phyloP scores from a whole-genome alignment of 148 eudicot species.

The Nyssa sinensis region DNA sequence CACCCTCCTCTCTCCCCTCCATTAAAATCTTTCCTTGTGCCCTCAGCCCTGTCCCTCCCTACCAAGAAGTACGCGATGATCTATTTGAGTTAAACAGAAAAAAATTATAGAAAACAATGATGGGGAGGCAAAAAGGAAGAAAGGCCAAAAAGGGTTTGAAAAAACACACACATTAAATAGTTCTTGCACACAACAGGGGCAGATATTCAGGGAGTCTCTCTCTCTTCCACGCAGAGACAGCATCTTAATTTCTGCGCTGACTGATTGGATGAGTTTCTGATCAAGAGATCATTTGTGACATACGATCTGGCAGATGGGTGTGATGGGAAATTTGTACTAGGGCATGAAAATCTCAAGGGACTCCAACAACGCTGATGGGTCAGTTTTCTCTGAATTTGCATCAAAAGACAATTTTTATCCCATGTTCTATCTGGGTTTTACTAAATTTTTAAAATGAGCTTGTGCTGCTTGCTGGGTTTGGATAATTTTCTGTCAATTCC shows the following conservation, averaged over 20 bases:
- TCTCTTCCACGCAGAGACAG: conserved; percentile 6
- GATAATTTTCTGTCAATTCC: neutral
- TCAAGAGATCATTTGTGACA: neutral
- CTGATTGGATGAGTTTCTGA: conserved; percentile 3
- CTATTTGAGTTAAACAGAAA: conserved; percentile 13
- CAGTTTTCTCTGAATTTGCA: too few relatives aligned
- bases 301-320: conserved; percentile 12
- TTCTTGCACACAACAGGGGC: neutral
- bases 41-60: too few relatives aligned
- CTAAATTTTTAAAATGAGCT: neutral
- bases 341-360: conserved; percentile 18
- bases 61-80: conserved; percentile 7
- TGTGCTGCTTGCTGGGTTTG: neutral
- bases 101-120: conserved; percentile 13
- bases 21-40: conserved; percentile 7
- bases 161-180: conserved; percentile 9
- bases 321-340: conserved; percentile 2
- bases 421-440: conserved; percentile 3
- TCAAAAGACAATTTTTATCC: neutral
- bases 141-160: conserved; percentile 10
- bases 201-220: neutral
- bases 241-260: neutral
- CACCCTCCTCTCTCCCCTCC: too few relatives aligned
- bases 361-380: conserved; percentile 15
- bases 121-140: conserved; percentile 22